These are phyloP conservation scores for Fusarium sterilihyphosum DNA, from an alignment of 2,329 filamentous ascomycete species.

Conservation along the genomic window DNA sequence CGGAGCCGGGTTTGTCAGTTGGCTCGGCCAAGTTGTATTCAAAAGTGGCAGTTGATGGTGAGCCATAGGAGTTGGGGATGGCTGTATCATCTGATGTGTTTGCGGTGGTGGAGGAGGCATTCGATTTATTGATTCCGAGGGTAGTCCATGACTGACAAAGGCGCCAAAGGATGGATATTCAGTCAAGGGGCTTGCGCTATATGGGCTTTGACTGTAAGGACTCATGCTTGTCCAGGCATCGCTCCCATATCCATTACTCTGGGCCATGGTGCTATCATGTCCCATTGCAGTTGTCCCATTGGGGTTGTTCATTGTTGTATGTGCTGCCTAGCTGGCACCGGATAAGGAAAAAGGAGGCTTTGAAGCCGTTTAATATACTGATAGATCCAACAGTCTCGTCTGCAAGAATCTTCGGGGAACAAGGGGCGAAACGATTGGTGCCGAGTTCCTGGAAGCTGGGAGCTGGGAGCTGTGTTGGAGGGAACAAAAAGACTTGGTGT, in stretches of 20 bases:
- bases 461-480: constrained; percentile 20
- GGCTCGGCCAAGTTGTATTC: constrained; percentile 82
- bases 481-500: constrained; percentile 24
- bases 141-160: constrained; percentile 65
- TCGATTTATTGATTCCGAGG: constrained; percentile 60
- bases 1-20: constrained; percentile 75
- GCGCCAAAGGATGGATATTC: constrained; percentile 69
- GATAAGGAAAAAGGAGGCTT: constrained; percentile 4
- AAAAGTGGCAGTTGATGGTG: constrained; percentile 73
- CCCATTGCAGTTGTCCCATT: constrained; percentile 47
- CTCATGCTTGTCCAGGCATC: constrained; percentile 67
- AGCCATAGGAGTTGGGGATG: constrained; percentile 56
- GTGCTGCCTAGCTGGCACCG: constrained; percentile 33
- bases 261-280: constrained; percentile 46
- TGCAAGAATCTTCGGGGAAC: background rate
- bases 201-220: constrained; percentile 71
- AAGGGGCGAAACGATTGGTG: constrained; percentile 12
- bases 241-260: constrained; percentile 48
- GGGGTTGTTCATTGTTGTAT: constrained; percentile 47
- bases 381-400: background rate
- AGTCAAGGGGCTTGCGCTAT: constrained; percentile 63
- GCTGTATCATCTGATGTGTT: constrained; percentile 48
- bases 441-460: constrained; percentile 4
- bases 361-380: background rate
- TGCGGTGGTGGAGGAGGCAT: constrained; percentile 66